Conservation (phyloP, 2,329 filamentous ascomycete species). For the Monosporascus sp. region DNA sequence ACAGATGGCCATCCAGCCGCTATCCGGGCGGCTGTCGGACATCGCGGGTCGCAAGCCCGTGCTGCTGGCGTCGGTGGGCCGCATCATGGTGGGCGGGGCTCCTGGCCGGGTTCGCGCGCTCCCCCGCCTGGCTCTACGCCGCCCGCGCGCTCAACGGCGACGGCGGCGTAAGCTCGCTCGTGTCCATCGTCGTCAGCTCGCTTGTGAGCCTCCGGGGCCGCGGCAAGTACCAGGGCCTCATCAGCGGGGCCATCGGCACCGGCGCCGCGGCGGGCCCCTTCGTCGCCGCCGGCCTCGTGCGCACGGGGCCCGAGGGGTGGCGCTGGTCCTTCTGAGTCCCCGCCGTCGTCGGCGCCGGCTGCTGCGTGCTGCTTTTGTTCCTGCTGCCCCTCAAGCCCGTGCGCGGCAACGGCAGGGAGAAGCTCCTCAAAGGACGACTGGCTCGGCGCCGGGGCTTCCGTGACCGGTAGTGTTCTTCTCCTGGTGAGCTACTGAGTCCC, state of each 20-base stretch:
- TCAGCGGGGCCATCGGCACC: conserved; percentile 16
- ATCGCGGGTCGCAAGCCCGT: no score
- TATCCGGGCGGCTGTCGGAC: no score
- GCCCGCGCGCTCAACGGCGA: conserved; percentile 26
- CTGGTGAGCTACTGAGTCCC: conserved; percentile 3
- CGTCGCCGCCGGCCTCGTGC: conserved; percentile 13
- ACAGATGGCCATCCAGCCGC: no score
- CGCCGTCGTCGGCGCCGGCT: conserved; percentile 9
- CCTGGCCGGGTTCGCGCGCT: conserved; percentile 23
- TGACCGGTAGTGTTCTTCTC: conserved; percentile 11
- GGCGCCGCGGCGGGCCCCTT: conserved; percentile 22
- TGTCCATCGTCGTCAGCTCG: conserved; percentile 32
- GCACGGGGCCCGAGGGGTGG: conserved; percentile 8
- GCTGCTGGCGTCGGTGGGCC: no score
- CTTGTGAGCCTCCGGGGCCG: conserved; percentile 29
- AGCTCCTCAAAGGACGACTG: conserved; percentile 19
- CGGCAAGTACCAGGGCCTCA: conserved; percentile 31
- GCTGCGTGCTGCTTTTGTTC: conserved; percentile 1
- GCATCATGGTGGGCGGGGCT: conserved; percentile 3
- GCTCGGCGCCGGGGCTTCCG: conserved; percentile 12
- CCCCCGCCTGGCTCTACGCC: conserved; percentile 22
- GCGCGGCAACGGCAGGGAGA: conserved; percentile 8
- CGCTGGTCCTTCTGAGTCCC: conserved; percentile 20
- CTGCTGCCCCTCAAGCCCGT: conserved; percentile 14
- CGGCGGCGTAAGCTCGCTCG: conserved; percentile 22